Percentiles rank a stretch among this genome's conserved stretches.
These are phyloP conservation scores for Schizosaccharomyces osmophilus DNA, from an alignment of 805 yeast species.

Conservation along the genomic window DNA sequence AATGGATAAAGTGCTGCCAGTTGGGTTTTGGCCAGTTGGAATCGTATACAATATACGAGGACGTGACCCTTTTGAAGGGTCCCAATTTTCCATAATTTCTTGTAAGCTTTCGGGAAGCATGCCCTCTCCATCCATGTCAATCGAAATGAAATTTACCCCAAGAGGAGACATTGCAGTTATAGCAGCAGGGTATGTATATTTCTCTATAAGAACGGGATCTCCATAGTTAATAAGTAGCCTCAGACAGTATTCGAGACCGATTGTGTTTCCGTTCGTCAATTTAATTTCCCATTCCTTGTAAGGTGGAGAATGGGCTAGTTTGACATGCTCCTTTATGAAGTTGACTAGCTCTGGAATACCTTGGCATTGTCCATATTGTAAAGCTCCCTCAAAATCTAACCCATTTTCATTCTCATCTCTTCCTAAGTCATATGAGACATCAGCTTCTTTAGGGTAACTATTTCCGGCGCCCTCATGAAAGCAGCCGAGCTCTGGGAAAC, in stretches of 20 bases:
- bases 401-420: slow-evolving; percentile 26
- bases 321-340: slow-evolving; percentile 49
- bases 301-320: slow-evolving; percentile 15
- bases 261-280: slow-evolving; percentile 67
- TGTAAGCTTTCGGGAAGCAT: slow-evolving; percentile 34
- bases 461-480: slow-evolving; percentile 1
- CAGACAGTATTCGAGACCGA: slow-evolving; percentile 61
- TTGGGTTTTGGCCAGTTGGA: slow-evolving; percentile 94
- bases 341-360: slow-evolving; percentile 51
- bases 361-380: slow-evolving; percentile 73
- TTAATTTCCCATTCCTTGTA: slow-evolving; percentile 38
- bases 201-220: slow-evolving; percentile 51
- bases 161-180: slow-evolving; percentile 41
- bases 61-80: slow-evolving; percentile 25
- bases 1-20: slow-evolving; percentile 58
- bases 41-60: slow-evolving; percentile 79
- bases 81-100: slow-evolving; percentile 36
- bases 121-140: slow-evolving; percentile 40
- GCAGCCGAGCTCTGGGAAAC: slow-evolving; percentile 16
- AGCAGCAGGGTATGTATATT: slow-evolving; percentile 51
- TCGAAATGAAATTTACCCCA: slow-evolving; percentile 38
- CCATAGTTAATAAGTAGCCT: slow-evolving; percentile 49
- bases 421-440: slow-evolving; percentile 19
- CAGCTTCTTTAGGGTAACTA: slow-evolving; percentile 6
- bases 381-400: slow-evolving; percentile 53